Evolutionary conservation across 148 eudicot genomes (phyloP), one percentile per base, ranked within the genome.

Genomic region (Camellia lanceoleosa): DNA sequence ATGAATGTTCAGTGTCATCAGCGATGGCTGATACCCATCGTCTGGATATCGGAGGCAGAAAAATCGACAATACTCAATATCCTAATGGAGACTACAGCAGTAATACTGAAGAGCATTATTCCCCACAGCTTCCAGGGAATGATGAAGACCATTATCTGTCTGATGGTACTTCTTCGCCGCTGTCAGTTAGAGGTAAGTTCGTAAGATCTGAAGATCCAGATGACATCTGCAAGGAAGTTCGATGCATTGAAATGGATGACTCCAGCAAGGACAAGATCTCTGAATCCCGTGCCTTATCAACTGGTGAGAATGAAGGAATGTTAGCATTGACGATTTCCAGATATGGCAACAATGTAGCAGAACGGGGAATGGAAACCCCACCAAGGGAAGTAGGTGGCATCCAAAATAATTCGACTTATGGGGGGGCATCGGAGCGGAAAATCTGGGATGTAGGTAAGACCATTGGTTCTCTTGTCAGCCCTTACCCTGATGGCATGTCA

Each of bases 181-280:
- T 77, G 47, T 63, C 73, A 43, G 16, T 54, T 71, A 52, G 80
- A 62, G 68, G 73, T 63, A 77, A 70, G 68, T 71, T n/a, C 7
- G 49, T 58, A 63, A 41, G 52, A 38, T 30, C 38, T 30, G 38
- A 86, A 68, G 89, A 87, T 85, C 80, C 83, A 75, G 91, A 90
- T 54, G 91, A 88, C 75, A 86, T 85, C 65, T 94, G 96, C 79
- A 90, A 87, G 85, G 98, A 88, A 59, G 96, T 95, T 82, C 91
- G 84, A 74, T 95, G 95, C 82, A 86, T 95, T 80, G 94, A 91
- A 85, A 88, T 79, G 73, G 92, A 84, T 82, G 92, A 81, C 77
- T 83, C 90, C 83, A 83, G 74, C n/a, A 78, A 78, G 56, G 81
- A 83, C 10, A 52, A 67, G 56, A 84, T 79, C 69, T 66, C 81